phyloP scores from a whole-genome alignment of 2,329 filamentous ascomycete species.

The Aspergillus phoenicis region DNA sequence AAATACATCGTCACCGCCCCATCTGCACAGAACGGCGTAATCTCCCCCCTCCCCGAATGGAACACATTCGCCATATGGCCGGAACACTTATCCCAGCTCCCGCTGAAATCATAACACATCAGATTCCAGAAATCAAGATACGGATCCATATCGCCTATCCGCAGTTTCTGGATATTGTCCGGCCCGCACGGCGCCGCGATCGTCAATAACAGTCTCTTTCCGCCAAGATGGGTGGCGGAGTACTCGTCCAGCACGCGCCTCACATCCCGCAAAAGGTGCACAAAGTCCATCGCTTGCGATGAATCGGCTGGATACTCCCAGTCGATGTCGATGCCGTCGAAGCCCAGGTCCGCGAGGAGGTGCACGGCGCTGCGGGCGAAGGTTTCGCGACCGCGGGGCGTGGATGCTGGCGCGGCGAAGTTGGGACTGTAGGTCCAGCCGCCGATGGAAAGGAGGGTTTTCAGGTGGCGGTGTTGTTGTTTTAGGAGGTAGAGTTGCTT shows the following conservation, averaged over 20 bases:
- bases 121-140: constrained; percentile 57
- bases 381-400: constrained; percentile 57
- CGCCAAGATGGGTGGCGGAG: constrained; percentile 14
- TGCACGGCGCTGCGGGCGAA: constrained; percentile 72
- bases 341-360: constrained; percentile 76
- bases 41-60: constrained; percentile 56
- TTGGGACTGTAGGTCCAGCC: constrained; percentile 77
- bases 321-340: constrained; percentile 53
- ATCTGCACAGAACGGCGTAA: constrained; percentile 77
- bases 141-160: constrained; percentile 48
- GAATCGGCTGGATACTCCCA: constrained; percentile 41
- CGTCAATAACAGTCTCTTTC: constrained; percentile 47
- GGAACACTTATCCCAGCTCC: constrained; percentile 71
- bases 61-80: constrained; percentile 83
- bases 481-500: constrained; percentile 78
- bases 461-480: constrained; percentile 73
- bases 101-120: constrained; percentile 87
- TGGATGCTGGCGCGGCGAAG: constrained; percentile 67
- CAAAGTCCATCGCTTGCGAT: constrained; percentile 37
- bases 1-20: constrained; percentile 72
- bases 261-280: constrained; percentile 36
- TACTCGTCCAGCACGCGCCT: constrained; percentile 24
- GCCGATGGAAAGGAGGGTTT: constrained; percentile 78
- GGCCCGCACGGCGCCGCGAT: constrained; percentile 41
- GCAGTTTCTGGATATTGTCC: constrained; percentile 26